phyloP scores from a whole-genome alignment of 73 alveolate species.

The Symbiodinium natans region DNA sequence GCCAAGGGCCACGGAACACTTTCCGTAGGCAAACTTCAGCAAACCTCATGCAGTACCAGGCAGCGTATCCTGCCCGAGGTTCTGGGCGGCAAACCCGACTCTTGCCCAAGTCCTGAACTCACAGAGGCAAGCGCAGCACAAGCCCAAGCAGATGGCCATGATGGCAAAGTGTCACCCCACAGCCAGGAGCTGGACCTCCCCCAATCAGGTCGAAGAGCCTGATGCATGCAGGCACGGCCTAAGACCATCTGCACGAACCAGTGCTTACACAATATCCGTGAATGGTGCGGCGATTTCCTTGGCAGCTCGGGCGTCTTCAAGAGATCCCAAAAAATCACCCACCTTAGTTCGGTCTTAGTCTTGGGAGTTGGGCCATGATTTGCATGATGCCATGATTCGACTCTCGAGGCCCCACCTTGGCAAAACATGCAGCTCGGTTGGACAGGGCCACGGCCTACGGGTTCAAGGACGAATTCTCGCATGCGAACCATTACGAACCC shows the following conservation, averaged over 20 bases:
- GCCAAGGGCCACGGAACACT: background rate
- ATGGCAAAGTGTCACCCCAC: no score
- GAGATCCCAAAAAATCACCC: constrained; percentile 43
- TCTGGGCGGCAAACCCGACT: background rate
- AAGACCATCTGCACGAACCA: no score
- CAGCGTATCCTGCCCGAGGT: background rate
- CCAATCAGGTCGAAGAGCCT: constrained; percentile 4
- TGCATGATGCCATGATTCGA: background rate
- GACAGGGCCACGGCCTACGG: constrained; percentile 56
- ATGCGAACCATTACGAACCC: background rate
- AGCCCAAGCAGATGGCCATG: no score
- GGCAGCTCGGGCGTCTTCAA: constrained; percentile 61
- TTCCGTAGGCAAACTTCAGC: no score
- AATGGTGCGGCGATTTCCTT: background rate
- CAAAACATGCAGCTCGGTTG: constrained; percentile 76
- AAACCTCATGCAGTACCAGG: no score
- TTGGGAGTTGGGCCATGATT: background rate
- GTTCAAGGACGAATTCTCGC: background rate
- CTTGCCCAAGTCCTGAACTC: constrained; percentile 6
- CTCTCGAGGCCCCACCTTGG: constrained; percentile 14
- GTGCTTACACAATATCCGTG: background rate
- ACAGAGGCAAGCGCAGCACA: no score
- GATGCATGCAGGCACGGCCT: no score
- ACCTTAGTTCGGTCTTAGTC: background rate
- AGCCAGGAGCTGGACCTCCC: background rate